phyloP scores from a whole-genome alignment of 2,329 filamentous ascomycete genomes.

The Arthrobotrys musiformis region DNA sequence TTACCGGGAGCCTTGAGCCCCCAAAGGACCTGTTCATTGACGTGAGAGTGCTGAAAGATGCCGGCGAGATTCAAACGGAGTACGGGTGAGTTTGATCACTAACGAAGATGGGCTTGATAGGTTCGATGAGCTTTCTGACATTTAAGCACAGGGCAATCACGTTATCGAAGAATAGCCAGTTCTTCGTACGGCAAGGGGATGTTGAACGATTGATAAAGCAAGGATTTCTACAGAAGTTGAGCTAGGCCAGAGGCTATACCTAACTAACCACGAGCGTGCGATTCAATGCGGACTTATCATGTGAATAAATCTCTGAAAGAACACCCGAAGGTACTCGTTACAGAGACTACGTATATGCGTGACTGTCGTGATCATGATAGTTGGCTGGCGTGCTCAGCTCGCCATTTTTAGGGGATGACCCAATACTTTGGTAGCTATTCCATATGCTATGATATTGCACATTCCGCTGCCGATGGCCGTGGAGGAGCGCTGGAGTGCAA shows the following conservation, averaged over 20 bases:
- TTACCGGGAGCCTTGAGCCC: constrained; percentile 92
- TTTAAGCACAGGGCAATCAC: constrained; percentile 78
- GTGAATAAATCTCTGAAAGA: not conserved
- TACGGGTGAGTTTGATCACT: constrained; percentile 76
- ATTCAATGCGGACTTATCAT: too few relatives aligned
- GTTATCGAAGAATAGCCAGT: constrained; percentile 96
- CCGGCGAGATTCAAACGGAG: constrained; percentile 98
- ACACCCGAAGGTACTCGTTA: too few relatives aligned
- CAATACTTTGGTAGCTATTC: not conserved
- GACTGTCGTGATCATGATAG: not conserved
- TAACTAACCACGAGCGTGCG: too few relatives aligned
- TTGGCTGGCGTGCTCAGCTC: constrained; percentile 12
- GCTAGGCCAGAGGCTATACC: constrained; percentile 64
- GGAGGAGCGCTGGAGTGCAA: constrained; percentile 20
- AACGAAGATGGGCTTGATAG: not conserved
- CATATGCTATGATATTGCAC: not conserved
- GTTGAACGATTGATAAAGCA: constrained; percentile 94
- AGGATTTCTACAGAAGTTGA: constrained; percentile 90
- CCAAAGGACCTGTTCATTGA: constrained; percentile 97
- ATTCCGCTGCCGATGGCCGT: not conserved
- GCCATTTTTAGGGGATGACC: not conserved
- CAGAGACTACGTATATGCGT: too few relatives aligned
- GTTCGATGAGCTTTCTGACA: constrained; percentile 56
- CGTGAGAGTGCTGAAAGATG: constrained; percentile 93
- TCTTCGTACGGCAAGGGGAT: constrained; percentile 94